A percentile compares a stretch with the other conserved stretches of the same genome.
Conservation (phyloP, 2,329 filamentous ascomycete genomes). For the Rutstroemia sp. region DNA sequence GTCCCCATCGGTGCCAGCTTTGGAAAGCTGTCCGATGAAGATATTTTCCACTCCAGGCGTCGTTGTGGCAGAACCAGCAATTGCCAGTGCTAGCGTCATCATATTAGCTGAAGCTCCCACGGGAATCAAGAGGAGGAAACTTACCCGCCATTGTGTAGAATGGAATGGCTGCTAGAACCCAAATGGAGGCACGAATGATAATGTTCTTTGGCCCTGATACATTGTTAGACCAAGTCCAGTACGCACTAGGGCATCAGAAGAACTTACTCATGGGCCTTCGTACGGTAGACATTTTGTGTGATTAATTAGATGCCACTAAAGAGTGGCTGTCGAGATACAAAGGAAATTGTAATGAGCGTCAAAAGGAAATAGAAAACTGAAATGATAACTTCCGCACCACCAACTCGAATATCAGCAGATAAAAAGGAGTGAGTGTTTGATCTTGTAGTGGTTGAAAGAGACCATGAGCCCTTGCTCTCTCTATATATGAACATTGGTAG, state of each 20-base stretch:
- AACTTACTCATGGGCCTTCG: slow-evolving; percentile 6
- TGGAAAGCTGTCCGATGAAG: not conserved
- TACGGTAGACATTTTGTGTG: slow-evolving; percentile 2
- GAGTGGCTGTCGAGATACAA: not conserved
- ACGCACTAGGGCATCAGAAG: not conserved
- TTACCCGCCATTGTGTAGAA: slow-evolving; percentile 1
- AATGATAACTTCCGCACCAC: not conserved
- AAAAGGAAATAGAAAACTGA: not conserved
- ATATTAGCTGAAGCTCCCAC: not conserved
- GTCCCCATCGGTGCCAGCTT: not conserved
- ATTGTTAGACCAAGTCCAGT: not conserved
- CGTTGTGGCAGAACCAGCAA: slow-evolving; percentile 3
- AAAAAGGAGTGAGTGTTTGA: not conserved
- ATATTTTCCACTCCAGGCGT: slow-evolving; percentile 4
- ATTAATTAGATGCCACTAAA: not conserved
- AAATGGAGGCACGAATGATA: slow-evolving; percentile 1
- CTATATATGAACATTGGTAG: not conserved
- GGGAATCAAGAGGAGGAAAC: not conserved
- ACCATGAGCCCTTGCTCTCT: not conserved
- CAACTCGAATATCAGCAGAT: not conserved
- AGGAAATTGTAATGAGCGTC: slow-evolving; percentile 1
- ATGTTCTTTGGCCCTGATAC: slow-evolving; percentile 4
- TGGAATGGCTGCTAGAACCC: slow-evolving; percentile 4
- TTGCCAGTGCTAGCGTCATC: not conserved
- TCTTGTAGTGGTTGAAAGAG: not conserved